Evolutionary conservation across 805 yeast species (phyloP).

Genomic region (Clavispora santaluciae): DNA sequence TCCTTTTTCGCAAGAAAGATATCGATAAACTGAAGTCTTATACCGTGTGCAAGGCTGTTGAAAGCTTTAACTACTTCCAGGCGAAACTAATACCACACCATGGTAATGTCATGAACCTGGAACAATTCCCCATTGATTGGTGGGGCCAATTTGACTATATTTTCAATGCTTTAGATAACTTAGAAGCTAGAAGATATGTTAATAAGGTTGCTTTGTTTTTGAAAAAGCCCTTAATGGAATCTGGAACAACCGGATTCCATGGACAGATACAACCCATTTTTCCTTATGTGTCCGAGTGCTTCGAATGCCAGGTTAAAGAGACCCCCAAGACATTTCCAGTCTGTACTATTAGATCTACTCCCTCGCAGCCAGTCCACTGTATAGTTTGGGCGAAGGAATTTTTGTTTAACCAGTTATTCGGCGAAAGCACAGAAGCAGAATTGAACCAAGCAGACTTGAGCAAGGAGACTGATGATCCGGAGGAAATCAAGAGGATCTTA

Average conservation of each 20-base stretch:
- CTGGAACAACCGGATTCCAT: constrained; percentile 91
- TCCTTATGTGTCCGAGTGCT: constrained; percentile 83
- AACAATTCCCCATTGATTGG: constrained; percentile 70
- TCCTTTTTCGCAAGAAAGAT: constrained; percentile 82
- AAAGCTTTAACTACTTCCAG: constrained; percentile 54
- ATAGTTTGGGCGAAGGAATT: constrained; percentile 97
- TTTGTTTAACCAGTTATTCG: constrained; percentile 75
- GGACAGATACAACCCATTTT: constrained; percentile 93
- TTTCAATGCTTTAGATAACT: constrained; percentile 90
- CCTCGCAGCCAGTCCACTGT: constrained; percentile 93
- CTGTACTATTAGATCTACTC: constrained; percentile 95
- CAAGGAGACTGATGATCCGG: constrained; percentile 56
- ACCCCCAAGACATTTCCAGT: constrained; percentile 92
- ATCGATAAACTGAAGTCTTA: constrained; percentile 82
- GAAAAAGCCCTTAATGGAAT: constrained; percentile 75
- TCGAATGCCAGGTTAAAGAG: constrained; percentile 83
- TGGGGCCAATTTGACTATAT: constrained; percentile 66
- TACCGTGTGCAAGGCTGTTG: constrained; percentile 82
- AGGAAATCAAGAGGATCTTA: constrained; percentile 59
- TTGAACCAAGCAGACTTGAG: constrained; percentile 20
- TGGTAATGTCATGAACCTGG: constrained; percentile 81
- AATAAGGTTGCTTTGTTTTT: constrained; percentile 76
- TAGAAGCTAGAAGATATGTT: constrained; percentile 88
- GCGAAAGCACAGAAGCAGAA: constrained; percentile 35
- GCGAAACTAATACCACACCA: constrained; percentile 72